phyloP scores from a whole-genome alignment of 1,139 yeast genomes.

The Yamadazyma dendronema region DNA sequence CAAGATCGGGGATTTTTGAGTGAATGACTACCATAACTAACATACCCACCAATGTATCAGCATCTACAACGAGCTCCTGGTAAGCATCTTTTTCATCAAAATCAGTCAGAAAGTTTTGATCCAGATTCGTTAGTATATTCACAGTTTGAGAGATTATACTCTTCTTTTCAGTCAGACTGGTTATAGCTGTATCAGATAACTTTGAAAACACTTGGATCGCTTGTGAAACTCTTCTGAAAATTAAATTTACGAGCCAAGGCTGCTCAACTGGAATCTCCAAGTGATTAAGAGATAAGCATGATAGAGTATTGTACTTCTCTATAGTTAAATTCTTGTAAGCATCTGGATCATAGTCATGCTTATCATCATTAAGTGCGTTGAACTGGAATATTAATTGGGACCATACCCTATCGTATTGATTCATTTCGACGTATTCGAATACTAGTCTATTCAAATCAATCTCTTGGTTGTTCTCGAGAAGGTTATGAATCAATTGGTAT shows the following conservation, averaged over 20 bases:
- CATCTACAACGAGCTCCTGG: slow-evolving; percentile 52
- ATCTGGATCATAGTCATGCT: slow-evolving; percentile 23
- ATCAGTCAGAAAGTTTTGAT: not conserved
- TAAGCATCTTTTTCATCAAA: slow-evolving; percentile 13
- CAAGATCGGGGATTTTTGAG: slow-evolving; percentile 56
- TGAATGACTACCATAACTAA: slow-evolving; percentile 70
- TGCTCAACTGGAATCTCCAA: slow-evolving; percentile 54
- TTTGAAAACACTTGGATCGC: slow-evolving; percentile 58
- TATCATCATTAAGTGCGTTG: slow-evolving; percentile 31
- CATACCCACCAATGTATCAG: slow-evolving; percentile 76
- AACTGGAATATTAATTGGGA: slow-evolving; percentile 42
- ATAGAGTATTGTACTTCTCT: slow-evolving; percentile 40
- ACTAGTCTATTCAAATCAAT: slow-evolving; percentile 56
- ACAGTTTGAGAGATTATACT: slow-evolving; percentile 54
- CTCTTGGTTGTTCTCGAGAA: slow-evolving; percentile 37
- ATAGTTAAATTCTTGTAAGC: slow-evolving; percentile 31
- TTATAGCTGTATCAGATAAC: slow-evolving; percentile 43
- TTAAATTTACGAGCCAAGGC: slow-evolving; percentile 38
- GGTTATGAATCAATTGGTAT: slow-evolving; percentile 30
- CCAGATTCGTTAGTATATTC: slow-evolving; percentile 40
- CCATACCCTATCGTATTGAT: slow-evolving; percentile 67
- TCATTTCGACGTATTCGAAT: slow-evolving; percentile 69
- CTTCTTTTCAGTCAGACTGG: slow-evolving; percentile 54
- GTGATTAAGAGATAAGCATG: slow-evolving; percentile 66
- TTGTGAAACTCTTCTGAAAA: slow-evolving; percentile 47